Conservation (phyloP, 2,329 filamentous ascomycete genomes). For the Drechmeria coniospora region DNA sequence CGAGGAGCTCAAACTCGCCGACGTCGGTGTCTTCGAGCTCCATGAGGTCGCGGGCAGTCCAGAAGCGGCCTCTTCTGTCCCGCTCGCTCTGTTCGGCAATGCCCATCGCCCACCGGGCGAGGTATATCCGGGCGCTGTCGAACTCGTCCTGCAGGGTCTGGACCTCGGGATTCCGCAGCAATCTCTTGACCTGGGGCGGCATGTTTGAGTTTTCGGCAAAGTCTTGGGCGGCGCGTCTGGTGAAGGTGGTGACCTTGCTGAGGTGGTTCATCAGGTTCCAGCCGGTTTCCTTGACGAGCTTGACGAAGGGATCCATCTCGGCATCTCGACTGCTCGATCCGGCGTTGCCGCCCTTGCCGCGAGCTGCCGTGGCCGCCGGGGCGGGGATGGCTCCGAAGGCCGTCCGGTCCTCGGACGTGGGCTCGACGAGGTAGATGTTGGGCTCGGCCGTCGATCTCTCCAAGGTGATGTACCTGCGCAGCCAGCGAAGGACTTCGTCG, state of each 20-base stretch:
- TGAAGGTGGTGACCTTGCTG: conserved; percentile 94
- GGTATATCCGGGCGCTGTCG: conserved; percentile 84
- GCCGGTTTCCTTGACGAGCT: conserved; percentile 83
- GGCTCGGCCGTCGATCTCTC: conserved; percentile 76
- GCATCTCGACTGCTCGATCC: conserved; percentile 39
- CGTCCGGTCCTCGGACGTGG: conserved; percentile 66
- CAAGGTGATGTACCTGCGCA: conserved; percentile 68
- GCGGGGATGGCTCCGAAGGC: conserved; percentile 58
- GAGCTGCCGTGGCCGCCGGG: conserved; percentile 18
- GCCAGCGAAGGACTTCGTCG: conserved; percentile 84
- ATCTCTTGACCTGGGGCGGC: conserved; percentile 69
- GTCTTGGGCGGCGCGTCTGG: conserved; percentile 77
- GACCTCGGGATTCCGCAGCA: conserved; percentile 85
- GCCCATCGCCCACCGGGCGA: conserved; percentile 96
- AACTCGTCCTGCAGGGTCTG: conserved; percentile 95
- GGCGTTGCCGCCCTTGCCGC: too few species aligned
- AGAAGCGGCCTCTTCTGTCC: conserved; percentile 73
- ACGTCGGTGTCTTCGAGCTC: conserved; percentile 91
- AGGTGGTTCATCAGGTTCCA: conserved; percentile 97
- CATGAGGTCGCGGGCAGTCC: conserved; percentile 83
- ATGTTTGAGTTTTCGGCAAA: conserved; percentile 82
- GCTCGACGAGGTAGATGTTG: conserved; percentile 83
- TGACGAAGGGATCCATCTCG: conserved; percentile 82
- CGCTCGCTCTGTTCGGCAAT: conserved; percentile 93
- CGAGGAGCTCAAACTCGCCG: conserved; percentile 88